Conservation (phyloP, 2,329 filamentous ascomycete species). For the Chrysoporthe puriensis region DNA sequence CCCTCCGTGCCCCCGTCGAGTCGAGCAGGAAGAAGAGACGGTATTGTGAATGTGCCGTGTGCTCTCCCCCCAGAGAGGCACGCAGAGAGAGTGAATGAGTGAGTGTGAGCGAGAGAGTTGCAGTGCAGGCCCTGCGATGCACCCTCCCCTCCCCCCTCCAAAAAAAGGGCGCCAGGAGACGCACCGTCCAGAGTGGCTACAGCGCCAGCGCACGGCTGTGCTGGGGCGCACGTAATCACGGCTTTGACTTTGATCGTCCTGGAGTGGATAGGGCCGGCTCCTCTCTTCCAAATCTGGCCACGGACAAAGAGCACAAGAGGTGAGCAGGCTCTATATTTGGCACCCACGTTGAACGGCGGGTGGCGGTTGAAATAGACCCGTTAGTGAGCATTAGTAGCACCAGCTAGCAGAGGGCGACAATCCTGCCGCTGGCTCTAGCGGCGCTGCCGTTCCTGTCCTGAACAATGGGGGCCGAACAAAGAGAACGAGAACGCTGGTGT, state of each 20-base stretch:
- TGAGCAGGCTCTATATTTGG: constrained; percentile 14
- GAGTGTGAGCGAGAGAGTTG: neutral
- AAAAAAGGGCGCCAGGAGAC: neutral
- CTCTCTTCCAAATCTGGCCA: neutral
- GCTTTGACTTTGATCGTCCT: too few relatives aligned
- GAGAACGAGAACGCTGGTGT: neutral
- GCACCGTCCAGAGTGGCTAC: constrained; percentile 3
- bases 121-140: constrained; percentile 11
- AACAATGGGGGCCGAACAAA: constrained; percentile 10
- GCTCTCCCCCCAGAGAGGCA: neutral
- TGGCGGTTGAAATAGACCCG: neutral
- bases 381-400: constrained; percentile 2
- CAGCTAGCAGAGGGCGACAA: neutral
- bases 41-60: neutral
- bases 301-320: neutral
- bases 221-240: constrained; percentile 8
- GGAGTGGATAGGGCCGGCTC: constrained; percentile 5
- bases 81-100: neutral
- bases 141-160: neutral
- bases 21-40: neutral
- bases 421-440: constrained; percentile 10
- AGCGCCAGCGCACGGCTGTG: constrained; percentile 13
- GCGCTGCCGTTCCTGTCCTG: constrained; percentile 7
- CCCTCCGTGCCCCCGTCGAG: neutral
- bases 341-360: neutral